phyloP scores from a whole-genome alignment of 1,284 basidiomycete genomes.

The Mycena sp. region DNA sequence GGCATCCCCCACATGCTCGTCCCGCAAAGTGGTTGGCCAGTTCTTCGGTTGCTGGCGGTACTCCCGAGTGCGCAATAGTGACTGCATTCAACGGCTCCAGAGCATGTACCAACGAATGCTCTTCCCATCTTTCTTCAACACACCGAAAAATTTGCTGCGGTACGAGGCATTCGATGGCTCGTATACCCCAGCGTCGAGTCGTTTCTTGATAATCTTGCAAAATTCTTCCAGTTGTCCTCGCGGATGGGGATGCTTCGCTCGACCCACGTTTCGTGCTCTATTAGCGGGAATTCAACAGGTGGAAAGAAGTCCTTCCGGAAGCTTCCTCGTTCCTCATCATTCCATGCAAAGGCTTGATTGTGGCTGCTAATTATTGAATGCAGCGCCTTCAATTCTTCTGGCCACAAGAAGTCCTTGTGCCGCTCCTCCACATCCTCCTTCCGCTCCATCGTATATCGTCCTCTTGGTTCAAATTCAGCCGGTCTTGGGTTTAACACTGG shows the following conservation, averaged over 20 bases:
- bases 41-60: too few species aligned
- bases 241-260: not conserved
- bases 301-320: too few species aligned
- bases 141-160: conserved; percentile 48
- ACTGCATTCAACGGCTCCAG: conserved; percentile 45
- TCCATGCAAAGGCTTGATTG: too few species aligned
- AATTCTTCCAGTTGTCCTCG: too few species aligned
- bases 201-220: too few species aligned
- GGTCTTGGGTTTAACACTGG: conserved; percentile 26
- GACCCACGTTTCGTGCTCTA: not conserved
- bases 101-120: conserved; percentile 42
- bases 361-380: conserved; percentile 34
- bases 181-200: too few species aligned
- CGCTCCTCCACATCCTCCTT: conserved; percentile 5
- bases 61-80: too few species aligned
- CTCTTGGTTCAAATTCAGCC: not conserved
- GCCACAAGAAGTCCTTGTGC: conserved; percentile 24
- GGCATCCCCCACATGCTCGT: too few species aligned
- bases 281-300: conserved; percentile 41
- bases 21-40: too few species aligned
- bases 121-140: conserved; percentile 49
- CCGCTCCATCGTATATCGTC: conserved; percentile 6
- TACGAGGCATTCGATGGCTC: too few species aligned
- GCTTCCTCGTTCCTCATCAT: too few species aligned
- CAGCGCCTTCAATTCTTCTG: conserved; percentile 33